A percentile compares a stretch with the other conserved stretches of the same genome.
Conservation (phyloP, 2,329 filamentous ascomycete genomes). For the Rutstroemia sydowiana region DNA sequence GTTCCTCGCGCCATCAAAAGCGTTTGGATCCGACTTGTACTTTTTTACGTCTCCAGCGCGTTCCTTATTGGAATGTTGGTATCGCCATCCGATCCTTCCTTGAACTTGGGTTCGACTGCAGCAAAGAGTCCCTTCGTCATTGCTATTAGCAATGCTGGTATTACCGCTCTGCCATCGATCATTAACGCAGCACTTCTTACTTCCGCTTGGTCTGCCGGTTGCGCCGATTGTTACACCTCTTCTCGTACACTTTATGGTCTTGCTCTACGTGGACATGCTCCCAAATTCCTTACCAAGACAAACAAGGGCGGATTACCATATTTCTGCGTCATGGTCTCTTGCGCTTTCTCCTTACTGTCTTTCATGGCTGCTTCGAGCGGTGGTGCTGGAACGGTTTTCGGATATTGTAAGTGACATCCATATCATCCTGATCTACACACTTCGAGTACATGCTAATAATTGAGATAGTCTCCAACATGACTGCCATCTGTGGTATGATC, state of each 20-base stretch:
- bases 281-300: slow-evolving; percentile 50
- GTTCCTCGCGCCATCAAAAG: slow-evolving; percentile 45
- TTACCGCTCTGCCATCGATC: slow-evolving; percentile 60
- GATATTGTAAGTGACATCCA: not conserved
- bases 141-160: slow-evolving; percentile 59
- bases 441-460: no score
- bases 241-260: slow-evolving; percentile 64
- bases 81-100: slow-evolving; percentile 41
- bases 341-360: not conserved
- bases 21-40: slow-evolving; percentile 47
- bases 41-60: slow-evolving; percentile 49
- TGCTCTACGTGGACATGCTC: slow-evolving; percentile 57
- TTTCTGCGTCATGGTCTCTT: slow-evolving; percentile 44
- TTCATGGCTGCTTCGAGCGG: not conserved
- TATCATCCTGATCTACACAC: no score
- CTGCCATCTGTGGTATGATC: not conserved
- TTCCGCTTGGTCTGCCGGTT: slow-evolving; percentile 55
- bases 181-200: slow-evolving; percentile 63
- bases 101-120: slow-evolving; percentile 33
- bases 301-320: slow-evolving; percentile 51
- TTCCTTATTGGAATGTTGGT: slow-evolving; percentile 48
- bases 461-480: not conserved
- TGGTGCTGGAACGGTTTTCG: not conserved
- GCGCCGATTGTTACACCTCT: slow-evolving; percentile 56
- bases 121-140: slow-evolving; percentile 62